Evolutionary conservation across 805 yeast species (phyloP), one percentile per base, ranked within the genome.

Genomic region (Saturnispora kantuleensis): DNA sequence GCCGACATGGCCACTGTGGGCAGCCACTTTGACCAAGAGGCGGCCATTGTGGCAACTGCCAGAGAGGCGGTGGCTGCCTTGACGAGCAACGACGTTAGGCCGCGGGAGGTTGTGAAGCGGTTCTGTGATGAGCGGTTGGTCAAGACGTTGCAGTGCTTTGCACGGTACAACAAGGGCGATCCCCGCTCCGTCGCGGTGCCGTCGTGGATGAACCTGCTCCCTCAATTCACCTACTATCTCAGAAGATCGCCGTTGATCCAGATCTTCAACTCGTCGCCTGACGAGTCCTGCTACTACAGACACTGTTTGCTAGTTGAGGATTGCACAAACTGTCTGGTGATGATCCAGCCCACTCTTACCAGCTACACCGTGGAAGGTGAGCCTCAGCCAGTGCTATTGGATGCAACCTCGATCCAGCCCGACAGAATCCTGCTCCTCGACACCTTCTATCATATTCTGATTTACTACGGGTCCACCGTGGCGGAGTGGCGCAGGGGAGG

Each of bases 341-440:
- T 80, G 84, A 77, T 80, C 48, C 86, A 81, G 57, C 86, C 87
- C 29, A 74, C 83, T 2, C 66, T 80, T 54, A 71, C 80, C 3
- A 65, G 80, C 10, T 80, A 73, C 57, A 78, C 74, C 48, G 58
- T 76, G 41, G 77, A 75, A 10, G 61, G 60, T 34, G 84, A 79
- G 44, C 83, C 84, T 1, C 73, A 69, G 44, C 78, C 84, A 1
- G 86, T 80, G 1, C 63, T 80, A 32, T 63, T 80, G 46, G 87
- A 80, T 58, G 77, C 84, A 11, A 56, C 74, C 44, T 80, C 86
- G 2, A 70, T 80, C 39, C 72, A 75, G 17, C 77, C 77, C 9
- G 71, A 70, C 47, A 67, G 74, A 45, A 76, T 81, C 16, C 63
- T 81, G 43, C 63, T 80, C 28, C 64, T 80, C 45, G 87, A 80